These are phyloP conservation scores for Arthromyces matolae DNA, from an alignment of 768 basidiomycete species.

Conservation along the genomic window DNA sequence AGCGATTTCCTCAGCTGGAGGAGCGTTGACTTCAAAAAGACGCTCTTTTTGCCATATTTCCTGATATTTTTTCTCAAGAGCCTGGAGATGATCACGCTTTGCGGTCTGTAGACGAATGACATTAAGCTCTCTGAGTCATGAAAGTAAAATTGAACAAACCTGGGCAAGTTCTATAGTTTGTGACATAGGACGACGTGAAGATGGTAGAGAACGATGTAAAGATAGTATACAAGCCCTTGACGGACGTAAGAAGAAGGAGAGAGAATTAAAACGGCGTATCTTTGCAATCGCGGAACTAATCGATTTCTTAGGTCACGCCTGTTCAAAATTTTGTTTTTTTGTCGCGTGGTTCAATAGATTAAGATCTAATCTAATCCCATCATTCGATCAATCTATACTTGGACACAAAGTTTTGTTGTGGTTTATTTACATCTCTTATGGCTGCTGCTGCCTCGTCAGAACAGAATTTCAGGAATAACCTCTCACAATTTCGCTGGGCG, in stretches of 20 bases:
- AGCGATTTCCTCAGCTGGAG: constrained; percentile 58
- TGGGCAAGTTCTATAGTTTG: constrained; percentile 66
- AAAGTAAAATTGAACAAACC: constrained; percentile 29
- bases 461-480: constrained; percentile 67
- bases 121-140: neutral
- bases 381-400: neutral
- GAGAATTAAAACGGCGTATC: constrained; percentile 18
- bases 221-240: constrained; percentile 35
- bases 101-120: constrained; percentile 62
- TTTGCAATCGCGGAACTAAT: constrained; percentile 17
- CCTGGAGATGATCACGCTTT: constrained; percentile 85
- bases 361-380: constrained; percentile 1
- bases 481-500: constrained; percentile 88
- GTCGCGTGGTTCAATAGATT: constrained; percentile 8
- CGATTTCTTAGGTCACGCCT: constrained; percentile 20
- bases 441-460: constrained; percentile 38
- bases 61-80: constrained; percentile 84
- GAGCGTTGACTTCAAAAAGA: constrained; percentile 84
- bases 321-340: constrained; percentile 11
- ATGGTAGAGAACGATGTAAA: constrained; percentile 18
- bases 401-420: constrained; percentile 7
- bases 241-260: constrained; percentile 24
- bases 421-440: constrained; percentile 6
- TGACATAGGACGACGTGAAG: constrained; percentile 37
- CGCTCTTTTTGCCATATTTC: constrained; percentile 70